Conservation (phyloP, 73 alveolate species). For the Uronychia setigera region DNA sequence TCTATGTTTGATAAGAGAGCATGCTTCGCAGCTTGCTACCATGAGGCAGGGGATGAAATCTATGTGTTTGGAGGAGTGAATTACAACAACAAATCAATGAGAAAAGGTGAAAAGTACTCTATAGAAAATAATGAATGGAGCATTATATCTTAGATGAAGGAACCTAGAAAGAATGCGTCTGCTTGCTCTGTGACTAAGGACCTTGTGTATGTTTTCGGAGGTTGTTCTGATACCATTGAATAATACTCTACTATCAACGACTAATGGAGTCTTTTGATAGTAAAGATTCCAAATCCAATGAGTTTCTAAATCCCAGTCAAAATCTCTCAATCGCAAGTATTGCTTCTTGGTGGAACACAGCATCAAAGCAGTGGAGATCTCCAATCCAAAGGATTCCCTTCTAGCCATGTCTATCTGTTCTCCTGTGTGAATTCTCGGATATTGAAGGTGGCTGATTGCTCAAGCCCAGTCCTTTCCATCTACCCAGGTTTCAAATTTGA, state of each 20-base stretch:
- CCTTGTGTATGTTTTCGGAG: conserved; percentile 5
- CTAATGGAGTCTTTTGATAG: background rate
- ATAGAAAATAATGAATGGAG: background rate
- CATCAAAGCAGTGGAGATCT: background rate
- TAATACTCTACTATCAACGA: background rate
- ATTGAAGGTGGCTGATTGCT: background rate
- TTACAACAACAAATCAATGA: background rate
- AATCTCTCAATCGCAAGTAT: background rate
- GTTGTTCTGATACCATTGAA: conserved; percentile 3
- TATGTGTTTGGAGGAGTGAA: conserved; percentile 5
- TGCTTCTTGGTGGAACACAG: conserved; percentile 8
- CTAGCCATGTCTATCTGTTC: background rate
- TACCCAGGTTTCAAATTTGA: conserved; percentile 3
- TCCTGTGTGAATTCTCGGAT: background rate
- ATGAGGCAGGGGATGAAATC: conserved; percentile 14
- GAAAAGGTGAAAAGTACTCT: conserved; percentile 3
- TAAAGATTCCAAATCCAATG: background rate
- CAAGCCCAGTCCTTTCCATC: background rate
- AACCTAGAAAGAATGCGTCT: conserved; percentile 12
- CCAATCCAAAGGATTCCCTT: background rate
- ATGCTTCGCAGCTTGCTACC: conserved; percentile 57
- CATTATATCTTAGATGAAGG: background rate
- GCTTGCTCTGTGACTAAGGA: conserved; percentile 1
- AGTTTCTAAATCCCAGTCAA: background rate
- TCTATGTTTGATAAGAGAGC: conserved; percentile 58